Base-by-base conservation (phyloP, 2,329 filamentous ascomycete species). In the Podosphaera xanthii region DNA sequence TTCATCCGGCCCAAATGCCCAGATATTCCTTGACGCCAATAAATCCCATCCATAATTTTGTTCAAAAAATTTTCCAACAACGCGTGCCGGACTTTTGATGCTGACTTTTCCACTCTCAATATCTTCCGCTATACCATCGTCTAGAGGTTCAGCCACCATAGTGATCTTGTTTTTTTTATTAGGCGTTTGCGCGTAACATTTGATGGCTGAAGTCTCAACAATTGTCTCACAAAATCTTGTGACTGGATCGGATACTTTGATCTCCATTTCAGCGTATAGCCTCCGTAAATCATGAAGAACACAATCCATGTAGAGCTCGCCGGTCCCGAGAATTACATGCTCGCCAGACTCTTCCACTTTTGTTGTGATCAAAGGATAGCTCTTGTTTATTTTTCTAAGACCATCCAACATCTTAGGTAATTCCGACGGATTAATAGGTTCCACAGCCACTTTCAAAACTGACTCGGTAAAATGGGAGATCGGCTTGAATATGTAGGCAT, bases 141-240 rank as follows among this genome's bases (percentile, higher is more conserved):
- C 92, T 12, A 98, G 75, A 40, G 92, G 91, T 70, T 98, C 92
- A 2, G 92, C 92, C 60, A 97, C 86, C 87, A 98, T 96, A 42
- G 92, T 97, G 67, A 98, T 86, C 71, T 94, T 95, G 75, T 98
- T 98, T 76, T 96, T 96, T 74, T 98, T 98, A 75, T 98, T 98
- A 1, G 92, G 92, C 2, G 92, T 97, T 65, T 95, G 82, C 31
- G 92, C 91, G 70, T 96, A 98, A 73, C 92, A 98, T 73, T 96
- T 96, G 61, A 94, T 96, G 30, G 90, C 90, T 22, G 89, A 96
- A 64, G 92, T 94, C 71, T 98, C 92, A 44, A 95, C 89, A 34
- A 96, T 91, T 0, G 92, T 98, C 73, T 98, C 92, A 72, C 89
- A 96, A 76, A 98, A 98, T 55, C 92, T 80, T 14, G 92, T 97